These are phyloP conservation scores for Hamamelis virginiana DNA, from an alignment of 164 flowering plant genomes.

Conservation along the genomic window DNA sequence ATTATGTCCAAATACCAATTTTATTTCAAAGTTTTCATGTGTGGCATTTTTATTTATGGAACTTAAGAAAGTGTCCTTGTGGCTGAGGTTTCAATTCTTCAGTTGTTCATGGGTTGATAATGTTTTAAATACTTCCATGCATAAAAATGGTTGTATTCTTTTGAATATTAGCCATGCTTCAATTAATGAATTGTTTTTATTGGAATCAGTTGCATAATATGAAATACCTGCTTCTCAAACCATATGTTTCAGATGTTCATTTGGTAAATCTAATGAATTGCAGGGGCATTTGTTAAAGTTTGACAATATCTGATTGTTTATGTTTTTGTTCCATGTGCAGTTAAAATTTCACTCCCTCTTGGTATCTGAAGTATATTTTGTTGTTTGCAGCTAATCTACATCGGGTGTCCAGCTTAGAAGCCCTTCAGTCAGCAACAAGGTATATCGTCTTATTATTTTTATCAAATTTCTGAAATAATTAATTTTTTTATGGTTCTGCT, in stretches of 20 bases:
- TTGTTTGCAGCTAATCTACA: slow-evolving; percentile 71
- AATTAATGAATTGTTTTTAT: not conserved
- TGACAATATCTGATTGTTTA: not conserved
- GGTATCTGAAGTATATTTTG: slow-evolving; percentile 11
- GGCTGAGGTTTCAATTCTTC: not conserved
- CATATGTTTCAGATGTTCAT: not conserved
- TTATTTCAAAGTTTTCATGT: too few species aligned
- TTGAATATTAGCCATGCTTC: not conserved
- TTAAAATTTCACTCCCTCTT: not conserved
- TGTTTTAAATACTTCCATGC: not conserved
- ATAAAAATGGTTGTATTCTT: not conserved
- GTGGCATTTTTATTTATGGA: too few species aligned
- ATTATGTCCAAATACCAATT: too few species aligned
- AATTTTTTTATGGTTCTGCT: not conserved
- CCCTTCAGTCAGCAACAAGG: slow-evolving; percentile 87
- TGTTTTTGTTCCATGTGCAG: too few species aligned
- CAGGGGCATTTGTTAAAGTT: not conserved
- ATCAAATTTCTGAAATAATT: slow-evolving; percentile 1
- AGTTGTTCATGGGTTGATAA: not conserved
- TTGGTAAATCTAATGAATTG: not conserved
- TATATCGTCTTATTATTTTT: slow-evolving; percentile 21
- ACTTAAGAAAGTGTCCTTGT: not conserved
- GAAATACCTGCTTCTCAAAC: not conserved
- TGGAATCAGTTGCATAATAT: not conserved
- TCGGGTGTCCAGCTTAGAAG: slow-evolving; percentile 95